Evolutionary conservation across 164 flowering plant species (phyloP).

Genomic region (Paratinospora sagittata): DNA sequence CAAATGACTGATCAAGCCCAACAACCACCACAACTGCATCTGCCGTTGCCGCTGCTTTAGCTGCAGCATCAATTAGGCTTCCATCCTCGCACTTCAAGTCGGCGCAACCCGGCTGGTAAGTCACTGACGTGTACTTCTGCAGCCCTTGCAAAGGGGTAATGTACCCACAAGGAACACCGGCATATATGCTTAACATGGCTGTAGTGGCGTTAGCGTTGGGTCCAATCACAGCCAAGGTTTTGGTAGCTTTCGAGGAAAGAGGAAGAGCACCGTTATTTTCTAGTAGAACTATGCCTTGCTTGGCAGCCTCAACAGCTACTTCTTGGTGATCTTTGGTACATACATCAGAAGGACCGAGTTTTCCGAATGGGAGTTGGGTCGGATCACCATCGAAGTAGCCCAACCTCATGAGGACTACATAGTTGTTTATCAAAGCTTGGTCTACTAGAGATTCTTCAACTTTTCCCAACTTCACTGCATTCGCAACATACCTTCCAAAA

Average conservation of each 20-base stretch:
- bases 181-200: conserved; percentile 62
- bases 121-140: conserved; percentile 18
- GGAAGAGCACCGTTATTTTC: conserved; percentile 48
- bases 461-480: conserved; percentile 39
- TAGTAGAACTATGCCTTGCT: conserved; percentile 63
- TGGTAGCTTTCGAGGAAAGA: conserved; percentile 16
- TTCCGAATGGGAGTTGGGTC: conserved; percentile 34
- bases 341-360: conserved; percentile 50
- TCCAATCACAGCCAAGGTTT: conserved; percentile 48
- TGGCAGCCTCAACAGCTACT: conserved; percentile 64
- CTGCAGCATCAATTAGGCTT: conserved; percentile 31
- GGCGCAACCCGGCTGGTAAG: conserved; percentile 37
- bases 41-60: conserved; percentile 31
- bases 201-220: conserved; percentile 55
- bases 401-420: conserved; percentile 59
- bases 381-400: conserved; percentile 70
- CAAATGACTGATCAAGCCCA: conserved; percentile 59
- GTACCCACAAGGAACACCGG: conserved; percentile 58
- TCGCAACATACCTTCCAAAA: conserved; percentile 33
- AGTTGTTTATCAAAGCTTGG: conserved; percentile 42
- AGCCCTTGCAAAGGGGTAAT: conserved; percentile 52
- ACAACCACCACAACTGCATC: conserved; percentile 52
- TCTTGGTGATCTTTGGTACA: conserved; percentile 37
- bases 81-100: conserved; percentile 32
- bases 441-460: conserved; percentile 40